These are phyloP conservation scores for Agaricus blazei DNA, from an alignment of 768 basidiomycete genomes.

Conservation along the genomic window DNA sequence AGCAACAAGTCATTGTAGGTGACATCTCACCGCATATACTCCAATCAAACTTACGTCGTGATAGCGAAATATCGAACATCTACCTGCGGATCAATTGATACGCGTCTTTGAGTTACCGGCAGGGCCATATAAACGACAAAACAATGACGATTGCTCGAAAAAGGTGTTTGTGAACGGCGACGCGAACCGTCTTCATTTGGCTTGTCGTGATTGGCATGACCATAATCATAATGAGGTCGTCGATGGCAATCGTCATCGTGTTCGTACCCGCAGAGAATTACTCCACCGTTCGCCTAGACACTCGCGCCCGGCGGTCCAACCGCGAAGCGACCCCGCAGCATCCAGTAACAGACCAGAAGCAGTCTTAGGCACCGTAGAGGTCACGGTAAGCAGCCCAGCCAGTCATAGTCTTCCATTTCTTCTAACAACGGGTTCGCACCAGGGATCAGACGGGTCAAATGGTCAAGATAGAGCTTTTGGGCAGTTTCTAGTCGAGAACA, in stretches of 20 bases:
- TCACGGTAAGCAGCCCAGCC: background rate
- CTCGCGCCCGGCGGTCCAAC: background rate
- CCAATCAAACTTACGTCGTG: background rate
- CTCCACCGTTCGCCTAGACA: conserved; percentile 4
- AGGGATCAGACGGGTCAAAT: background rate
- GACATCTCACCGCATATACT: background rate
- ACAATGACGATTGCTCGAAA: conserved; percentile 1
- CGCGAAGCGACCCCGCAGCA: background rate
- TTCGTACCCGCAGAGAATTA: background rate
- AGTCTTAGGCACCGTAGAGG: background rate
- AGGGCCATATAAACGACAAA: background rate
- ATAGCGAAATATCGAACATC: background rate
- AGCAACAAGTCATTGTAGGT: conserved; percentile 2
- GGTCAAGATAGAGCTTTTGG: background rate
- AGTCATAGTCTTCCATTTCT: background rate
- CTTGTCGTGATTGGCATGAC: background rate
- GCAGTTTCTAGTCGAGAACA: background rate
- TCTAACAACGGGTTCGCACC: background rate
- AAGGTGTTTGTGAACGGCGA: conserved; percentile 1
- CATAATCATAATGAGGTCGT: background rate
- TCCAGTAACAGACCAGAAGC: background rate
- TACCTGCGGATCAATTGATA: background rate
- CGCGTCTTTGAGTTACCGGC: background rate
- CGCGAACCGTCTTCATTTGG: background rate
- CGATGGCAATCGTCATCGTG: background rate